Percentiles rank a stretch among this genome's conserved stretches.
phyloP scores from a whole-genome alignment of 208 protist genomes.

The Acanthamoeba healyi region DNA sequence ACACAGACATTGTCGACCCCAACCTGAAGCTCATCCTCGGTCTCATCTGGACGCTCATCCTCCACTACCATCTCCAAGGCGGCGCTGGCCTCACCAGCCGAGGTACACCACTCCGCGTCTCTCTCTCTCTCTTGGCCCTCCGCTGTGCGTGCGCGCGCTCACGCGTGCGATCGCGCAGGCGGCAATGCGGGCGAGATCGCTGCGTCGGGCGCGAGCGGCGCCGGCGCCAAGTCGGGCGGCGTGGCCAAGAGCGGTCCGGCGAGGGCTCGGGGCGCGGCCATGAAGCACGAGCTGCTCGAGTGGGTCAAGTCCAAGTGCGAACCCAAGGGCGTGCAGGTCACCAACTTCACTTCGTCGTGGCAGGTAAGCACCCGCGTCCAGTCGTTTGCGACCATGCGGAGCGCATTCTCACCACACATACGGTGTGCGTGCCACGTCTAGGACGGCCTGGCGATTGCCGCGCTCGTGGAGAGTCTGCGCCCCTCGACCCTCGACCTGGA shows the following conservation, averaged over 20 bases:
- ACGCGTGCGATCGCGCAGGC: not conserved
- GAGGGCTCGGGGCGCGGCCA: not conserved
- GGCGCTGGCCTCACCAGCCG: slow-evolving; percentile 28
- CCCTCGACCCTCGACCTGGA: slow-evolving; percentile 55
- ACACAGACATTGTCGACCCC: slow-evolving; percentile 66
- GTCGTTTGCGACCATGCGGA: no score
- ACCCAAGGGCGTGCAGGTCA: slow-evolving; percentile 53
- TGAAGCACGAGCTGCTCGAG: slow-evolving; percentile 63
- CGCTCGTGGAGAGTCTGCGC: slow-evolving; percentile 19
- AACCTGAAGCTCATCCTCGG: slow-evolving; percentile 75
- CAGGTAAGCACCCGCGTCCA: slow-evolving; percentile 22
- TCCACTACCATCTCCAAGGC: slow-evolving; percentile 75
- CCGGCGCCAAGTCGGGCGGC: not conserved
- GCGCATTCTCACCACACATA: no score
- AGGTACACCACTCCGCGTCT: not conserved
- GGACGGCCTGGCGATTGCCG: slow-evolving; percentile 57
- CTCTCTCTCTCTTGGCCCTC: not conserved
- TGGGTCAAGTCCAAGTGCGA: slow-evolving; percentile 60
- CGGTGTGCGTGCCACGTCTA: no score
- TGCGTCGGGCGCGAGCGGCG: slow-evolving; percentile 9
- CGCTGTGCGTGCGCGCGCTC: not conserved
- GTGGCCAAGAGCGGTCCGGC: slow-evolving; percentile 17
- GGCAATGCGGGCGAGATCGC: not conserved
- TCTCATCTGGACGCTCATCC: slow-evolving; percentile 69
- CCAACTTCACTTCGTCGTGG: slow-evolving; percentile 58